Conservation (phyloP, 306 rosid genomes). For the Carpinus fangiana region DNA sequence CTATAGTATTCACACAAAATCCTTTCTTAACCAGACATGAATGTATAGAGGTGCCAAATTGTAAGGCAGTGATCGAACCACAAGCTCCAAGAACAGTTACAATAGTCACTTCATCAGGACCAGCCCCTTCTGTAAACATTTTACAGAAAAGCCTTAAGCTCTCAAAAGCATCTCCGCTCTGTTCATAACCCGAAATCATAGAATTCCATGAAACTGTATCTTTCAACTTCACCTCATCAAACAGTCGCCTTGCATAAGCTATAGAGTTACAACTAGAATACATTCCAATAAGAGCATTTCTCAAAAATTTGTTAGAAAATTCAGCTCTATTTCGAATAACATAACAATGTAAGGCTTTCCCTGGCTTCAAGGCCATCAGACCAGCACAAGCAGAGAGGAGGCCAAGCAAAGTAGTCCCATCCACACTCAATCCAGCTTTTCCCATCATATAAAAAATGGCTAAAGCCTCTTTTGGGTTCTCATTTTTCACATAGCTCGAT, state of each 20-base stretch:
- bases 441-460: constrained; percentile 33
- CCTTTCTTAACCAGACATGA: constrained; percentile 49
- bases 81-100: constrained; percentile 51
- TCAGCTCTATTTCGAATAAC: constrained; percentile 34
- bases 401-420: constrained; percentile 51
- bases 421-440: constrained; percentile 39
- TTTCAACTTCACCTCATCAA: constrained; percentile 40
- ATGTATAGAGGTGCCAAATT: constrained; percentile 49
- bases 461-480: constrained; percentile 33
- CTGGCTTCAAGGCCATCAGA: constrained; percentile 44
- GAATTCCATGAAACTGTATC: constrained; percentile 62
- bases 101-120: constrained; percentile 56
- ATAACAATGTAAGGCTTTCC: constrained; percentile 52
- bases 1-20: constrained; percentile 42
- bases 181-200: constrained; percentile 57
- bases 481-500: constrained; percentile 48
- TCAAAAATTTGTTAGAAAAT: constrained; percentile 39
- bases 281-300: constrained; percentile 56
- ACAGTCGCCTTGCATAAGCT: constrained; percentile 44
- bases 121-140: constrained; percentile 42
- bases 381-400: constrained; percentile 51
- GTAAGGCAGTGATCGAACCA: constrained; percentile 50
- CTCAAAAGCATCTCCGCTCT: constrained; percentile 47
- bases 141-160: constrained; percentile 49
- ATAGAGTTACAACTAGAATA: constrained; percentile 45